Conservation (phyloP, 2,329 filamentous ascomycete species). For the Pseudogymnoascus sp. region DNA sequence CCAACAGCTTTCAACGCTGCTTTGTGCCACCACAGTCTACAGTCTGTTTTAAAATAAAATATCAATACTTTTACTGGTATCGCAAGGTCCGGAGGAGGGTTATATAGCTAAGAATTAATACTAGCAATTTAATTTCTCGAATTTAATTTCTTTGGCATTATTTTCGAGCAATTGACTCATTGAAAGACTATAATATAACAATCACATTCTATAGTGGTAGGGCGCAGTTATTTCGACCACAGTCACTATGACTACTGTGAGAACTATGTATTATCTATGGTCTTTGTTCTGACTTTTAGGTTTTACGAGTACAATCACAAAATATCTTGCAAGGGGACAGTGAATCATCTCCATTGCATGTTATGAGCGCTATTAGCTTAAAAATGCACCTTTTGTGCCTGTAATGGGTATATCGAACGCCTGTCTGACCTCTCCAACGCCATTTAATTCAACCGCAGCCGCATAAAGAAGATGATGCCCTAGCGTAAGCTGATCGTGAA, state of each 20-base stretch:
- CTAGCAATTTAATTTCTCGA: not conserved
- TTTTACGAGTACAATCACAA: not conserved
- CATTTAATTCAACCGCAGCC: not conserved
- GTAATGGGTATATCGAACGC: not conserved
- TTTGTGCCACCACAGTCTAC: not conserved
- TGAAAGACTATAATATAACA: too few relatives aligned
- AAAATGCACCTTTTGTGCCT: not conserved
- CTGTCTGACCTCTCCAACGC: not conserved
- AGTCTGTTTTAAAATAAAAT: not conserved
- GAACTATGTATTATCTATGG: too few relatives aligned
- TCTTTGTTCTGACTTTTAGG: not conserved
- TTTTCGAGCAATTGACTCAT: too few relatives aligned
- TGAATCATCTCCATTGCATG: not conserved
- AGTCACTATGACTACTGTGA: too few relatives aligned
- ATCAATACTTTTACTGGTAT: not conserved
- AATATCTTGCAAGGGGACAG: not conserved
- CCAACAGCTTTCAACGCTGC: not conserved
- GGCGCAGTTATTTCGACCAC: too few relatives aligned
- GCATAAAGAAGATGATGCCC: not conserved
- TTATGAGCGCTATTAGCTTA: not conserved
- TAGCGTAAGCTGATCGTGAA: conserved; percentile 8
- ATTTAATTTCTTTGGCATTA: too few relatives aligned
- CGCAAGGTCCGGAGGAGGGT: not conserved
- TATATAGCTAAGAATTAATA: not conserved
- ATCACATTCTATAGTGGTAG: too few relatives aligned